Conservation (phyloP, 2,329 filamentous ascomycete species). For the Coniochaeta prunicola region DNA sequence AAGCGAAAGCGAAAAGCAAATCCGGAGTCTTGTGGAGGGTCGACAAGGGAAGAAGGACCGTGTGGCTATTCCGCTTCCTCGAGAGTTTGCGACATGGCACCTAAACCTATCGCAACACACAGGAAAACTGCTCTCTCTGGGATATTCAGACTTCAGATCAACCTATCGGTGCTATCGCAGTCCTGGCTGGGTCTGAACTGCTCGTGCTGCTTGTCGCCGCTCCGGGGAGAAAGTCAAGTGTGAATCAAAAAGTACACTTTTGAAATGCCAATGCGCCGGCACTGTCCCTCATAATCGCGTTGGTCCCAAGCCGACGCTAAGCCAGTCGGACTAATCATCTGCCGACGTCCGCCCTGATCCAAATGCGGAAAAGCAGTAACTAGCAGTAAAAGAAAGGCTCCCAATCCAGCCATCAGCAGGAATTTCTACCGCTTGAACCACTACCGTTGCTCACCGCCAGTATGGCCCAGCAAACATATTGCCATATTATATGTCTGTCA, state of each 20-base stretch:
- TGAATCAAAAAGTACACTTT: background rate
- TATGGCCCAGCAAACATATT: background rate
- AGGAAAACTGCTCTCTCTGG: background rate
- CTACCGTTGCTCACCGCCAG: background rate
- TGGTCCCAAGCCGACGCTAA: background rate
- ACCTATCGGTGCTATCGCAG: background rate
- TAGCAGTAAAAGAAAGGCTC: too few relatives aligned
- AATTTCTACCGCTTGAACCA: too few relatives aligned
- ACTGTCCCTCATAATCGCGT: background rate
- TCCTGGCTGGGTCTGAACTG: background rate
- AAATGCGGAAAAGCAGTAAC: background rate
- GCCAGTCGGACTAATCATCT: background rate
- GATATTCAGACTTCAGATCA: background rate
- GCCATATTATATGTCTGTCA: background rate
- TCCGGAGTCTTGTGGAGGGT: background rate
- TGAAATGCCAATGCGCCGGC: background rate
- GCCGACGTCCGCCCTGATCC: background rate
- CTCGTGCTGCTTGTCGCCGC: background rate
- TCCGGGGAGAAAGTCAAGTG: background rate
- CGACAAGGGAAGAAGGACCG: background rate
- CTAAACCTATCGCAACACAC: background rate
- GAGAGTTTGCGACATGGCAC: constrained; percentile 3
- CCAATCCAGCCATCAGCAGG: too few relatives aligned
- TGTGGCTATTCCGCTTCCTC: background rate
- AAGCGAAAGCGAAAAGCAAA: background rate